A percentile compares a stretch with the other conserved stretches of the same genome.
Evolutionary conservation across 257 asterid genomes (phyloP).

Genomic region (Gynochthodes officinalis): DNA sequence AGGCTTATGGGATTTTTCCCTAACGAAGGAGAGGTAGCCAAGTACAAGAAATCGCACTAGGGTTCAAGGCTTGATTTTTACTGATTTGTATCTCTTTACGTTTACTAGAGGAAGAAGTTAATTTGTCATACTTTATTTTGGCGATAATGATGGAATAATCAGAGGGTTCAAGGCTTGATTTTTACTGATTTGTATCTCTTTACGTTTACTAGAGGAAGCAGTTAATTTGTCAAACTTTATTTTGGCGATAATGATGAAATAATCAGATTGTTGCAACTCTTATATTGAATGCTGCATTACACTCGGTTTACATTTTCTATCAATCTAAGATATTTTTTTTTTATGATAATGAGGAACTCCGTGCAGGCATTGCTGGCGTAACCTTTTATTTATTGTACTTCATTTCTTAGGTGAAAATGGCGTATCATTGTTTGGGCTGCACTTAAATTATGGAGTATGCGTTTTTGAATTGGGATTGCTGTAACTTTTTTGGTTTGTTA

Average conservation of each 20-base stretch:
- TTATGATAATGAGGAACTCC: not conserved
- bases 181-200: constrained; percentile 11
- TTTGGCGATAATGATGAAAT: constrained; percentile 1
- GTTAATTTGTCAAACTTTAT: constrained; percentile 5
- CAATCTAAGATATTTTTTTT: not conserved
- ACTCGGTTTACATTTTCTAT: not conserved
- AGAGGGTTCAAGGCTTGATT: constrained; percentile 22
- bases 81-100: constrained; percentile 5
- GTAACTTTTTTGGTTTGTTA: not conserved
- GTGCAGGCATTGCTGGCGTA: not conserved
- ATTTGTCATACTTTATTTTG: constrained; percentile 1
- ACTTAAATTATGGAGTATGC: not conserved
- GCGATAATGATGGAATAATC: constrained; percentile 12
- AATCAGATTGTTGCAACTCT: constrained; percentile 17
- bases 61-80: constrained; percentile 19
- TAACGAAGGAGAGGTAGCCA: constrained; percentile 90
- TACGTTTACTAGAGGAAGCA: not conserved
- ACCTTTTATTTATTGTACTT: not conserved
- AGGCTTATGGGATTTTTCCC: constrained; percentile 99
- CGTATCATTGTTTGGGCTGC: not conserved
- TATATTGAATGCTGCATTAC: not conserved
- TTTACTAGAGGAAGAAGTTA: constrained; percentile 7
- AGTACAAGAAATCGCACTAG: constrained; percentile 63
- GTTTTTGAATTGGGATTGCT: not conserved
- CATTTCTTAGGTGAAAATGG: not conserved